phyloP scores from a whole-genome alignment of 139 green algal species.

The Asterochloris erici region DNA sequence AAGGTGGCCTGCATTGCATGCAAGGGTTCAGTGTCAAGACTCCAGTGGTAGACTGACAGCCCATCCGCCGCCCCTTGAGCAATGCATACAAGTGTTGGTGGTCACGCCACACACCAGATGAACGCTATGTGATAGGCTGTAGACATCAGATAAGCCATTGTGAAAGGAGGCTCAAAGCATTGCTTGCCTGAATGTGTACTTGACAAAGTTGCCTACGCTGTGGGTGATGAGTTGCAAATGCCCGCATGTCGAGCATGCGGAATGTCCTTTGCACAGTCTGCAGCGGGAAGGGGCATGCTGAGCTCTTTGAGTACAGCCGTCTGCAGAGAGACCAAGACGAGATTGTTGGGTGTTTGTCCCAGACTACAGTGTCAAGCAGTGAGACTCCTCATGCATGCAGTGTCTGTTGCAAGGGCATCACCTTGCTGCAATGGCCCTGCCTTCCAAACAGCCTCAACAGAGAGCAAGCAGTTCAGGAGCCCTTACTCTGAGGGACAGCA shows the following conservation, averaged over 20 bases:
- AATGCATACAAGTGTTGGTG: background rate
- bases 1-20: conserved; percentile 7
- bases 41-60: background rate
- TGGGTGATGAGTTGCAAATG: no score
- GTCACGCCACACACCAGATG: no score
- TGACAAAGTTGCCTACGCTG: no score
- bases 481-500: background rate
- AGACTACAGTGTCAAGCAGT: background rate
- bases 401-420: background rate
- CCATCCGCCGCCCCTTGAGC: background rate
- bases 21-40: background rate
- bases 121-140: no score
- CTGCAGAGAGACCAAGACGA: background rate
- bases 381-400: background rate
- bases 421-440: background rate
- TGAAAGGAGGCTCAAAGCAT: no score
- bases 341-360: background rate
- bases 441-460: background rate
- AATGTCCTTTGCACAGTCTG: no score
- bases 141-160: no score
- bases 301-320: no score
- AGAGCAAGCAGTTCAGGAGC: background rate
- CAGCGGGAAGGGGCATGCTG: no score
- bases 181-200: no score
- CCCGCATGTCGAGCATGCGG: no score